Conservation (phyloP, 108 stramenopile genomes). For the Skeletonema costatum region DNA sequence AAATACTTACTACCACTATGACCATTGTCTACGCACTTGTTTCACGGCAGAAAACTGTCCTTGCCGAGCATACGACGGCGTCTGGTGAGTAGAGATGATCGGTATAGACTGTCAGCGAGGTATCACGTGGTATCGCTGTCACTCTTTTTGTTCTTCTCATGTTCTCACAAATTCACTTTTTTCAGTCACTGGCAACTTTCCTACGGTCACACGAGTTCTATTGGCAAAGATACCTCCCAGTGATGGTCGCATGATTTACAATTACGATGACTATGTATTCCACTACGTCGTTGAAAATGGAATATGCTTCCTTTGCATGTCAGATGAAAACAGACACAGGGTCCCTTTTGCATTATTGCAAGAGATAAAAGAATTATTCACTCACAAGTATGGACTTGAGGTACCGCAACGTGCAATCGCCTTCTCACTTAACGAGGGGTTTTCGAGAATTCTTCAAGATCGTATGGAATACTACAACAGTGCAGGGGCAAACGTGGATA, state of each 20-base stretch:
- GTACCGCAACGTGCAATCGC: slow-evolving; percentile 88
- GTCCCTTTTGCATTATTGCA: slow-evolving; percentile 95
- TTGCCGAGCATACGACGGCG: slow-evolving; percentile 94
- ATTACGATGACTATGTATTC: slow-evolving; percentile 75
- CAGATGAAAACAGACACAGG: slow-evolving; percentile 88
- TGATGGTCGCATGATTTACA: slow-evolving; percentile 90
- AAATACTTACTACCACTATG: slow-evolving; percentile 52
- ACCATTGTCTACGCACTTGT: slow-evolving; percentile 95
- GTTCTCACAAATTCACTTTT: not conserved
- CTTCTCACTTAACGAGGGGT: slow-evolving; percentile 94
- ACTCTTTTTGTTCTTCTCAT: not conserved
- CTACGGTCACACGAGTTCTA: slow-evolving; percentile 96
- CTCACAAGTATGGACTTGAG: slow-evolving; percentile 81
- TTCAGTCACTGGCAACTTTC: slow-evolving; percentile 91
- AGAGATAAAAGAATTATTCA: slow-evolving; percentile 87
- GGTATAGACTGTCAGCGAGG: too few relatives aligned
- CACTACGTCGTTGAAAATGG: slow-evolving; percentile 92
- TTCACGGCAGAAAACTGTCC: slow-evolving; percentile 94
- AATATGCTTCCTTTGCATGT: slow-evolving; percentile 97
- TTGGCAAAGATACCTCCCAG: slow-evolving; percentile 90
- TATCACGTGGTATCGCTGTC: not conserved
- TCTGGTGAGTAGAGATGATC: slow-evolving; percentile 64
- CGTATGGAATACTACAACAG: slow-evolving; percentile 94
- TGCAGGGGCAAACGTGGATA: slow-evolving; percentile 82
- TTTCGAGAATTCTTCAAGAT: slow-evolving; percentile 68